Base-by-base conservation (phyloP, 129 eudicot species). In the sunflower (Helianthus annuus) region DNA sequence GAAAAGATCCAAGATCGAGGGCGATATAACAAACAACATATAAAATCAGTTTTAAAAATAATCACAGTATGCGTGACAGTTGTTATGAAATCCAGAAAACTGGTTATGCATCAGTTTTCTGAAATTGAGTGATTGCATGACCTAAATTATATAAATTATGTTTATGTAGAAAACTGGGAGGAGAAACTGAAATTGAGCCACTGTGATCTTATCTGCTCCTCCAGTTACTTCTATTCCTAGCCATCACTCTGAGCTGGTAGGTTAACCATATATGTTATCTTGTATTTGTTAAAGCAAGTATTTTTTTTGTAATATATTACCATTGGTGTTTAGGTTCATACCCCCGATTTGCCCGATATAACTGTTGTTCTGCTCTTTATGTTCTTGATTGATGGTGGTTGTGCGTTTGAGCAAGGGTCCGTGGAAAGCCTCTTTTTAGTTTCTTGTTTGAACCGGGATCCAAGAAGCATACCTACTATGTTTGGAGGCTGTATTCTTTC, bases 361-460 rank as follows among this genome's bases (percentile, higher is more conserved):
- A 94, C 54, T 48, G 97, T 94, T 60, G 69, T 72, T 73, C 81
- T 85, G 57, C 97, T 69, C 90, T 94, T 17, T 84, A 81, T 83
- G 97, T 94, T 86, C 96, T 94, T 64, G 98, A 94, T 65, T 96
- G n/a, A n/a, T n/a, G n/a, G n/a, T n/a, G n/a, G n/a, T n/a, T n/a
- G n/a, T 83, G 97, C 96, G 54, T 94, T 94, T 76, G 98, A 94
- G 89, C 98, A 94, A 94, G 98, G 67, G 97, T 96, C 51, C 96
- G 98, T 73, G 97, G 97, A 63, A 94, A 94, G 64, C 93, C 97
- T 76, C 83, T 90, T 57, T 94, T 94, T 51, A 84, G 72, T 68
- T 94, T 94, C 79, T 84, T 94, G 82, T 94, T 94, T 81, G 98
- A 90, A 74, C 97, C 88, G 10, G 97, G 93, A 15, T 85, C 97